These are phyloP conservation scores for Chloranthus sessilifolius DNA, from an alignment of 164 flowering plant genomes.

Conservation along the genomic window DNA sequence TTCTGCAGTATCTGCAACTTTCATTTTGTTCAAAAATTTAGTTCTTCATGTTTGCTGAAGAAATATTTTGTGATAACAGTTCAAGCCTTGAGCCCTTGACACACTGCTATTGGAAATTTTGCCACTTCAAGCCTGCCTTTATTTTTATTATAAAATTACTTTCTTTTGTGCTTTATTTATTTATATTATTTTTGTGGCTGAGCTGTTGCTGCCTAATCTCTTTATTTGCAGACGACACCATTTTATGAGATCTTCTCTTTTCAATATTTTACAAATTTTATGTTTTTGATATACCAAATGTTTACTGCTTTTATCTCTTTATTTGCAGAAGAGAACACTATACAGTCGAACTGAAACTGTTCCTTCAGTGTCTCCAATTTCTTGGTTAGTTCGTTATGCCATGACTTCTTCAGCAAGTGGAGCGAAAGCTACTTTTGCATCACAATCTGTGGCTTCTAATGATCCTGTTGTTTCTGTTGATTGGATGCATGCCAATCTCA, in stretches of 20 bases:
- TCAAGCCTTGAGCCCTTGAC: no score
- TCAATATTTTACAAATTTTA: not conserved
- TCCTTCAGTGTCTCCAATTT: slow-evolving; percentile 14
- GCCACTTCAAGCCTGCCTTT: no score
- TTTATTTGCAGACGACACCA: not conserved
- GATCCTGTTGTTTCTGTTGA: slow-evolving; percentile 97
- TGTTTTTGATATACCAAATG: not conserved
- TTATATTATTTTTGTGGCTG: not conserved
- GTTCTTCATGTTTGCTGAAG: no score
- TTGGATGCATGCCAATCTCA: slow-evolving; percentile 85
- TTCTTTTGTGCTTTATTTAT: not conserved
- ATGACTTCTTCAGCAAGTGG: slow-evolving; percentile 39
- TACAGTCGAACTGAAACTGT: slow-evolving; percentile 16
- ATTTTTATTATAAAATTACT: not conserved
- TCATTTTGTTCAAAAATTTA: no score
- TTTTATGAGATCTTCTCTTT: not conserved
- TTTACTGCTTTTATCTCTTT: not conserved
- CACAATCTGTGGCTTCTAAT: slow-evolving; percentile 41
- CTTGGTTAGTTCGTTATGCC: slow-evolving; percentile 17
- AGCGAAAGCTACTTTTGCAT: slow-evolving; percentile 33
- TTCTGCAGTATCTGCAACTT: no score
- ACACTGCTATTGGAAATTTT: no score
- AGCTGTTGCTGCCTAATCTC: no score
- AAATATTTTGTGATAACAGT: no score
- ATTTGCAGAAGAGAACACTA: slow-evolving; percentile 49